These are phyloP conservation scores for Apiospora hydei DNA, from an alignment of 2,329 filamentous ascomycete genomes.

Conservation along the genomic window DNA sequence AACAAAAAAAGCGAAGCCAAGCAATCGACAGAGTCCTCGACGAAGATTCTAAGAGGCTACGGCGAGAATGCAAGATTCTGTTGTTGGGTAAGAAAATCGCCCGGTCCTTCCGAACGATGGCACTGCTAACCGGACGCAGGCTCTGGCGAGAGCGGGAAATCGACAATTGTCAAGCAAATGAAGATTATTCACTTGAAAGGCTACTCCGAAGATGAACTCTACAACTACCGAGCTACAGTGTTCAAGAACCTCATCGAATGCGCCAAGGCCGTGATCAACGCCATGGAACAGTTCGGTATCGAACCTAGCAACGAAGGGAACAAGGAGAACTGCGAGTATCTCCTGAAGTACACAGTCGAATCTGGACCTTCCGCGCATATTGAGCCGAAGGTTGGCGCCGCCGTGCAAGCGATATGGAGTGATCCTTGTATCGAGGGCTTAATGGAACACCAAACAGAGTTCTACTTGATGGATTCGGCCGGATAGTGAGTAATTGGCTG, in stretches of 20 bases:
- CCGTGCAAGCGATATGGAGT: constrained; percentile 87
- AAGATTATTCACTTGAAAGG: constrained; percentile 99
- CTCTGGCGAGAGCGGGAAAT: constrained; percentile 98
- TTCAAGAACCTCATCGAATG: constrained; percentile 99
- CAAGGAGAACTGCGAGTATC: constrained; percentile 76
- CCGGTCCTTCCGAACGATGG: constrained; percentile 12
- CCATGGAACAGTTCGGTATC: constrained; percentile 91
- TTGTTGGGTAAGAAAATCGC: constrained; percentile 73
- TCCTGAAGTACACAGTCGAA: constrained; percentile 88
- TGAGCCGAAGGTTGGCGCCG: constrained; percentile 80
- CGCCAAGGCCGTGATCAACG: constrained; percentile 88
- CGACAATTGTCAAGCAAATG: constrained; percentile 99
- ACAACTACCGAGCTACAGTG: constrained; percentile 92
- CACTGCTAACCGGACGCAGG: constrained; percentile 59
- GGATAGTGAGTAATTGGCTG: constrained; percentile 76
- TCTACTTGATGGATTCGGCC: constrained; percentile 99
- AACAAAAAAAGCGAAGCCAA: constrained; percentile 96
- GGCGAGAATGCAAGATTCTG: constrained; percentile 98
- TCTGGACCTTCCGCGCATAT: constrained; percentile 88
- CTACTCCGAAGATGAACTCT: constrained; percentile 92
- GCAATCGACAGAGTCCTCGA: constrained; percentile 93
- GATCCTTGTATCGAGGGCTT: constrained; percentile 84
- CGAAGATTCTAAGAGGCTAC: constrained; percentile 90
- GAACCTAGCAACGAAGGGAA: constrained; percentile 77
- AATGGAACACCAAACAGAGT: constrained; percentile 95